Percentiles rank a stretch among this genome's conserved stretches.
Conservation (phyloP, 2,329 filamentous ascomycete genomes). For the Fusarium guadeloupense region DNA sequence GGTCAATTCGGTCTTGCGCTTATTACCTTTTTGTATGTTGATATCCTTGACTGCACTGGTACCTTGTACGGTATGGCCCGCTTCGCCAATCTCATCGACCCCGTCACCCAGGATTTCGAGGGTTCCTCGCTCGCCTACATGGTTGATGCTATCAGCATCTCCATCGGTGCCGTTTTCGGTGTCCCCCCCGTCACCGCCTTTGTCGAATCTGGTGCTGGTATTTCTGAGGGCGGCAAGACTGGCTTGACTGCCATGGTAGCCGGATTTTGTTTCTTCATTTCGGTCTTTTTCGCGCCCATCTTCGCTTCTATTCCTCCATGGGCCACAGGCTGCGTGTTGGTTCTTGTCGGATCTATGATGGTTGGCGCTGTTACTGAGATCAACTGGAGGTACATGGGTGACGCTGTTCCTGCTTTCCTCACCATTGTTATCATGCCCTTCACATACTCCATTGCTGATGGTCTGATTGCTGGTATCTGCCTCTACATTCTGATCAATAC, state of each 20-base stretch:
- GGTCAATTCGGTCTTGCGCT: slow-evolving; percentile 84
- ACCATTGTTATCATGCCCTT: slow-evolving; percentile 89
- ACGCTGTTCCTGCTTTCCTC: slow-evolving; percentile 84
- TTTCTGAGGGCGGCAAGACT: slow-evolving; percentile 86
- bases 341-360: slow-evolving; percentile 92
- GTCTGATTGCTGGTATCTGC: slow-evolving; percentile 81
- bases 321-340: slow-evolving; percentile 88
- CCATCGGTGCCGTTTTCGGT: slow-evolving; percentile 81
- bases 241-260: slow-evolving; percentile 83
- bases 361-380: slow-evolving; percentile 79
- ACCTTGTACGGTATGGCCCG: slow-evolving; percentile 91
- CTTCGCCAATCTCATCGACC: slow-evolving; percentile 82
- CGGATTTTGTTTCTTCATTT: slow-evolving; percentile 85
- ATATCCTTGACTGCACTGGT: slow-evolving; percentile 87
- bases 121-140: slow-evolving; percentile 85
- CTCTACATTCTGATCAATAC: slow-evolving; percentile 81
- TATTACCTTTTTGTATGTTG: slow-evolving; percentile 89
- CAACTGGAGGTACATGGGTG: slow-evolving; percentile 88
- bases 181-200: slow-evolving; percentile 85
- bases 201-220: slow-evolving; percentile 89
- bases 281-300: slow-evolving; percentile 89
- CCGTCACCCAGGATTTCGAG: slow-evolving; percentile 86
- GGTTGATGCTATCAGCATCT: slow-evolving; percentile 81
- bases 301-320: slow-evolving; percentile 90
- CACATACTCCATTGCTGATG: slow-evolving; percentile 88